Evolutionary conservation across 1,139 yeast species (phyloP), one percentile per base, ranked within the genome.

Genomic region (Taphrina populina): DNA sequence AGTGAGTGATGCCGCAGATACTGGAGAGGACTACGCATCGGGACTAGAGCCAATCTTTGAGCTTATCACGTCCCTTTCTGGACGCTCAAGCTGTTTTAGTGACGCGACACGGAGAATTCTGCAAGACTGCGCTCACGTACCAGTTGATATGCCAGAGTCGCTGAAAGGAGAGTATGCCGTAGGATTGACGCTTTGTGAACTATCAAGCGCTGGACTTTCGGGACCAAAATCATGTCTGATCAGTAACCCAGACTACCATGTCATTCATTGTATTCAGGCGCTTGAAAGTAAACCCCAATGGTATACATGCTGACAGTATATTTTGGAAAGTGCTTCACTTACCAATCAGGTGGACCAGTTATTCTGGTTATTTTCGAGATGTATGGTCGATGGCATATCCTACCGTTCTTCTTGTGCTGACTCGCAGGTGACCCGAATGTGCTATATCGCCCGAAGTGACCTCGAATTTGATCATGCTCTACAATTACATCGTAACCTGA

Each of bases 351-450:
- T 39, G 54, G 49, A 46, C 54, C 19, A 44, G 53, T 17, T 55
- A 36, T 20, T 55, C 58, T 2, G 58, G 58, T 26, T 55, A 55
- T 26, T 55, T 33, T 32, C 41, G 58, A 37, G 58, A 55, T 19
- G 55, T 47, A 24, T 23, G n/a, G n/a, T n/a, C n/a, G n/a, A n/a
- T n/a, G n/a, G n/a, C n/a, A n/a, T n/a, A n/a, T n/a, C n/a, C n/a
- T n/a, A n/a, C n/a, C n/a, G n/a, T n/a, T n/a, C n/a, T n/a, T n/a
- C n/a, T n/a, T n/a, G n/a, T n/a, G n/a, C n/a, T n/a, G n/a, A 17
- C 1, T 3, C 8, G 5, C 34, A 49, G 54, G 46, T 49, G 15
- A 37, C 39, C 5, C 11, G 39, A 11, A 49, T 49, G 40, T 49
- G 54, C 41, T 24, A 49, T 23, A 26, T 40, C 11, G 34, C 54